Conservation (phyloP, 192 early-diverging fungal species). For the Radiomyces spectabilis region DNA sequence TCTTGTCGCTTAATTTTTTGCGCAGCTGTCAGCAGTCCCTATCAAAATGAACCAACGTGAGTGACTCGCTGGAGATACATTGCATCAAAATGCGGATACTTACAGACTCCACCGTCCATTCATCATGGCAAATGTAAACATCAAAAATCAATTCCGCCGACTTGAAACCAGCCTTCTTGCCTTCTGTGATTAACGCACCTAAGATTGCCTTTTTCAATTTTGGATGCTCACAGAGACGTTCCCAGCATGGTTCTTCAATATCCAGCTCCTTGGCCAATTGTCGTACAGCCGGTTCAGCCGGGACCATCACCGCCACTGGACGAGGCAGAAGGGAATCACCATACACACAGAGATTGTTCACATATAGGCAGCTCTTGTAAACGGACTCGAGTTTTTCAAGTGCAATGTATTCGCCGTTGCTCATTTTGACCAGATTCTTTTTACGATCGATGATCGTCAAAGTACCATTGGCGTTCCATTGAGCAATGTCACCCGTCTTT, state of each 20-base stretch:
- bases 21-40: constrained; percentile 84
- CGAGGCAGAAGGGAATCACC: constrained; percentile 59
- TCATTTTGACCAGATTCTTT: constrained; percentile 88
- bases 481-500: constrained; percentile 81
- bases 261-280: constrained; percentile 36
- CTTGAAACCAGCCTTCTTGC: constrained; percentile 56
- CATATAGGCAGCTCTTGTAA: constrained; percentile 63
- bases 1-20: constrained; percentile 84
- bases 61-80: no score
- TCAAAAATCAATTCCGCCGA: constrained; percentile 64
- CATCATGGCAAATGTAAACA: constrained; percentile 56
- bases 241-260: constrained; percentile 30
- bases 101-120: constrained; percentile 86
- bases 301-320: constrained; percentile 67
- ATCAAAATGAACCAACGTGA: no score
- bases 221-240: constrained; percentile 39
- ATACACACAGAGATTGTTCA: constrained; percentile 68
- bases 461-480: constrained; percentile 66
- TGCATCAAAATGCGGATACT: constrained; percentile 37
- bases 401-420: constrained; percentile 85
- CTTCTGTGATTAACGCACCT: constrained; percentile 36
- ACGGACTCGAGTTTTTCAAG: constrained; percentile 86
- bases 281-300: constrained; percentile 44
- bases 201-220: constrained; percentile 46
- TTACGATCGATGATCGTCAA: constrained; percentile 81